A percentile compares a stretch with the other conserved stretches of the same genome.
Conservation (phyloP, 768 basidiomycete genomes). For the Amanita fuliginea region DNA sequence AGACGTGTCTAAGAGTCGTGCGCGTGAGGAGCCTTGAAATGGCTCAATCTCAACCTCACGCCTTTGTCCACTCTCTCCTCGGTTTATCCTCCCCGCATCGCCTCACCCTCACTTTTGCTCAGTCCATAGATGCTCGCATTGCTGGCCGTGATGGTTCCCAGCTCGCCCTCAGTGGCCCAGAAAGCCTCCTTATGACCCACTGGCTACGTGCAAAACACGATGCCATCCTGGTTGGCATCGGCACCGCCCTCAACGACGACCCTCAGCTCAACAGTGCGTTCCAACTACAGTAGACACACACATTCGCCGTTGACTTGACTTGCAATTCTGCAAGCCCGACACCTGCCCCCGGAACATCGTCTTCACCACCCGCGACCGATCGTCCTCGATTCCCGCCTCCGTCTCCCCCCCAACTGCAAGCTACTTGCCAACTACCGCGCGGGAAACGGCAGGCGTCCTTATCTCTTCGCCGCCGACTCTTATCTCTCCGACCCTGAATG, state of each 20-base stretch:
- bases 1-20: slow-evolving; percentile 4
- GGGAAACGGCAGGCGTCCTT: slow-evolving; percentile 57
- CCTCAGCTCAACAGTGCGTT: slow-evolving; percentile 85
- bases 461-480: slow-evolving; percentile 46
- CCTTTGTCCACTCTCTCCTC: slow-evolving; percentile 5
- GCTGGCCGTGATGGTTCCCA: slow-evolving; percentile 65
- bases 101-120: slow-evolving; percentile 79
- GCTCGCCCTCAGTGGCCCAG: slow-evolving; percentile 71
- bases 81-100: slow-evolving; percentile 28
- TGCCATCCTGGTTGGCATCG: slow-evolving; percentile 83
- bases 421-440: slow-evolving; percentile 54
- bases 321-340: slow-evolving; percentile 40
- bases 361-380: slow-evolving; percentile 66
- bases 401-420: slow-evolving; percentile 55
- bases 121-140: slow-evolving; percentile 82
- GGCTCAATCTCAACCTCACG: background rate
- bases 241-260: slow-evolving; percentile 84
- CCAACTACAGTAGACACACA: too few species aligned
- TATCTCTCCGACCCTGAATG: slow-evolving; percentile 14
- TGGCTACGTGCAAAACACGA: slow-evolving; percentile 92
- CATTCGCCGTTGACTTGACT: background rate
- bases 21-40: slow-evolving; percentile 1
- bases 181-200: slow-evolving; percentile 92
- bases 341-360: slow-evolving; percentile 33
- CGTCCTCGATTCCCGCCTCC: slow-evolving; percentile 69